phyloP scores from a whole-genome alignment of 371 early-diverging fungal genomes.

The Dichotomocladium elegans region DNA sequence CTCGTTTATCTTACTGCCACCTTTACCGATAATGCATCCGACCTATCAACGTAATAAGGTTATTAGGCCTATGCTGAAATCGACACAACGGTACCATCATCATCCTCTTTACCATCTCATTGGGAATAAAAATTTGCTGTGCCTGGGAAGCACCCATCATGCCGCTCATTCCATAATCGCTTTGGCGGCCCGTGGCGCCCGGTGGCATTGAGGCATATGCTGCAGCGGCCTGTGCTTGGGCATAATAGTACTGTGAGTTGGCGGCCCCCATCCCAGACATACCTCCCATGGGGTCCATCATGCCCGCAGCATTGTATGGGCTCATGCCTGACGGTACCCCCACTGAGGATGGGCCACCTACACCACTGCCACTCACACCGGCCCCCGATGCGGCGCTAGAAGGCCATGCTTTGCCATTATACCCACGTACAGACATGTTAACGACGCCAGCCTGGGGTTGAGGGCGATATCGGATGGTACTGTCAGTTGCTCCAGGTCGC shows the following conservation, averaged over 20 bases:
- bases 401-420: neutral
- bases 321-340: slow-evolving; percentile 30
- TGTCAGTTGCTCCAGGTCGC: slow-evolving; percentile 31
- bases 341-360: slow-evolving; percentile 6
- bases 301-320: slow-evolving; percentile 15
- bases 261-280: slow-evolving; percentile 38
- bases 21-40: slow-evolving; percentile 86
- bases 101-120: slow-evolving; percentile 61
- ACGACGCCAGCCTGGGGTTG: slow-evolving; percentile 40
- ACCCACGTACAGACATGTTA: slow-evolving; percentile 3
- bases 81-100: neutral
- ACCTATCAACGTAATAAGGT: too few relatives aligned
- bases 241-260: slow-evolving; percentile 30
- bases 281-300: slow-evolving; percentile 33
- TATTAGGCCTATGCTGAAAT: too few relatives aligned
- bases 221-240: slow-evolving; percentile 18
- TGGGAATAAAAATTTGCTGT: slow-evolving; percentile 81
- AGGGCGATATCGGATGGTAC: slow-evolving; percentile 58
- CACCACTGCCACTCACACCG: slow-evolving; percentile 4
- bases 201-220: slow-evolving; percentile 18
- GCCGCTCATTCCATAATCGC: slow-evolving; percentile 25
- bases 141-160: slow-evolving; percentile 45
- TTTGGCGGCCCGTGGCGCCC: slow-evolving; percentile 9
- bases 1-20: slow-evolving; percentile 83
- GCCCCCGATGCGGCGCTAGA: neutral